phyloP scores from a whole-genome alignment of 306 rosid species.

The Malus fusca region DNA sequence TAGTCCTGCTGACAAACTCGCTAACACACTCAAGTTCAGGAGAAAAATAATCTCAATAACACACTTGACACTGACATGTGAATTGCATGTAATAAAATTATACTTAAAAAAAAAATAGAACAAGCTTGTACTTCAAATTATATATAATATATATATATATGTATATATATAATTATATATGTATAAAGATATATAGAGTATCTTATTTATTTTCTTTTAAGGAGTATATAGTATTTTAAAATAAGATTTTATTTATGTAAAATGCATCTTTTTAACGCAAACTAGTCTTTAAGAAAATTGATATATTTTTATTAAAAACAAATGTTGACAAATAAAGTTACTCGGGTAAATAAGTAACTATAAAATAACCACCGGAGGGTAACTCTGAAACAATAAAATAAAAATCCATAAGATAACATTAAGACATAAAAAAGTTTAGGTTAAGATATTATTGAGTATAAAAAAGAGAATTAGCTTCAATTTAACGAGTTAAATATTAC shows the following conservation, averaged over 20 bases:
- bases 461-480: background rate
- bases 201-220: background rate
- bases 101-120: background rate
- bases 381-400: background rate
- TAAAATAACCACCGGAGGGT: background rate
- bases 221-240: too few species aligned
- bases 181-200: background rate
- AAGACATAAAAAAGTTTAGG: background rate
- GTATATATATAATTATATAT: too few species aligned
- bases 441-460: background rate
- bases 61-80: background rate
- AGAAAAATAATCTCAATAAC: background rate
- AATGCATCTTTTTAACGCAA: too few species aligned
- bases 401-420: too few species aligned
- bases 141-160: too few species aligned
- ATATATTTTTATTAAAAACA: too few species aligned
- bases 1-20: background rate
- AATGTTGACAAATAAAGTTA: background rate
- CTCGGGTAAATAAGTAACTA: background rate
- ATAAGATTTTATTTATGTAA: too few species aligned
- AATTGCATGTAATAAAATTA: background rate
- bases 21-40: background rate
- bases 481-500: background rate
- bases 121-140: too few species aligned
- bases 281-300: too few species aligned